phyloP scores from a whole-genome alignment of 305 asterid species.

The Ajuga reptans region DNA sequence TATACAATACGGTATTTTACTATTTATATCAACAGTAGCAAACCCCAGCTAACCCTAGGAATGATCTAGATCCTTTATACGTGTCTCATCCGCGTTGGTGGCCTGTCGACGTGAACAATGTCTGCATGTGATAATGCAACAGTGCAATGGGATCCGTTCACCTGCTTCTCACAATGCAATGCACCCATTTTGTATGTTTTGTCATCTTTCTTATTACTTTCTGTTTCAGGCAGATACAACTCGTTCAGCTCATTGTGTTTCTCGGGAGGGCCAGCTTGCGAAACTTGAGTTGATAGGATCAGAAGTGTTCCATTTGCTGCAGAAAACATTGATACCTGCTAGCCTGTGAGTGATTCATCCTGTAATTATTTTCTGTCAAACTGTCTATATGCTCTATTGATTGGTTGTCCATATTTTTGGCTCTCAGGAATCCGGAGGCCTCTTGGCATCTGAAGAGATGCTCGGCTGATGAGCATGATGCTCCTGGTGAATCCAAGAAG shows the following conservation, averaged over 20 bases:
- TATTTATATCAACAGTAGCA: too few species aligned
- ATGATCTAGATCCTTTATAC: too few species aligned
- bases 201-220: not conserved
- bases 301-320: slow-evolving; percentile 55
- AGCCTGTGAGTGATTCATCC: slow-evolving; percentile 36
- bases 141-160: too few species aligned
- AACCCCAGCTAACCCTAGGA: too few species aligned
- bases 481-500: slow-evolving; percentile 19
- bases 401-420: slow-evolving; percentile 19
- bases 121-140: too few species aligned
- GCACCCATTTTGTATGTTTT: too few species aligned
- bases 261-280: slow-evolving; percentile 72
- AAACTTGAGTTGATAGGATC: slow-evolving; percentile 67
- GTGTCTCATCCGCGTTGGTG: too few species aligned
- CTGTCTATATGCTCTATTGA: slow-evolving; percentile 7
- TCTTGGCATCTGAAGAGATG: slow-evolving; percentile 30
- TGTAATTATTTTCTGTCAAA: slow-evolving; percentile 2
- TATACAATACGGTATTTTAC: too few species aligned
- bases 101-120: too few species aligned
- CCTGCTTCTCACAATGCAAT: too few species aligned
- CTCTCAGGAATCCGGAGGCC: slow-evolving; percentile 36
- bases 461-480: slow-evolving; percentile 26
- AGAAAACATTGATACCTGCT: slow-evolving; percentile 53
- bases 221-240: slow-evolving; percentile 43
- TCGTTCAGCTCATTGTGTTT: slow-evolving; percentile 43